These are phyloP conservation scores for Acrocalymma vagum DNA, from an alignment of 2,329 filamentous ascomycete species.

Conservation along the genomic window DNA sequence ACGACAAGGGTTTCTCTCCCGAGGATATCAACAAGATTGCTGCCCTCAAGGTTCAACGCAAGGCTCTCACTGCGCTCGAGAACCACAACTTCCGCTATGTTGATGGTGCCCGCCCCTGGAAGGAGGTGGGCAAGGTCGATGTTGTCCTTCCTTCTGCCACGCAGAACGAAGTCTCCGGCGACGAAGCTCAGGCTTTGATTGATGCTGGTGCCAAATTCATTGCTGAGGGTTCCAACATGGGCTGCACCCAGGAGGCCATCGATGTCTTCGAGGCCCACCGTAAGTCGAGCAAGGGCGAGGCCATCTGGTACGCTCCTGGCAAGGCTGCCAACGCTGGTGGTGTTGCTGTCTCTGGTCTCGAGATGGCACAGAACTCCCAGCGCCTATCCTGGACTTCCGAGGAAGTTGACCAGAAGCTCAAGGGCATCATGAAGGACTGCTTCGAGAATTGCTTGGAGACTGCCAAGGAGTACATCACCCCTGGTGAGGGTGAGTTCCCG, in stretches of 20 bases:
- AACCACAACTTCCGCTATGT: constrained; percentile 83
- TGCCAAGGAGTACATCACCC: constrained; percentile 85
- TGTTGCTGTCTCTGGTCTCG: constrained; percentile 94
- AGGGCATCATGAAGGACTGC: constrained; percentile 92
- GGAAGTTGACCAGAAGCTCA: constrained; percentile 91
- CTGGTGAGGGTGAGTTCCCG: constrained; percentile 83
- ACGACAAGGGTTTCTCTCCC: constrained; percentile 75
- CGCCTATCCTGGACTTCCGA: constrained; percentile 85
- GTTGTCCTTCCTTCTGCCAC: constrained; percentile 92
- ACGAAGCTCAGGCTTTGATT: constrained; percentile 86
- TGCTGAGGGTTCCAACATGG: constrained; percentile 99
- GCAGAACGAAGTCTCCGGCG: constrained; percentile 95
- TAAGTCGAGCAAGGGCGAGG: constrained; percentile 70
- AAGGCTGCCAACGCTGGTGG: constrained; percentile 98
- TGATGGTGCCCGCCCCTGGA: constrained; percentile 88
- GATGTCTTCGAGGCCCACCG: constrained; percentile 87
- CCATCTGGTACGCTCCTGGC: constrained; percentile 93
- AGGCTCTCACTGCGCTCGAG: constrained; percentile 79
- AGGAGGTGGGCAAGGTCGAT: constrained; percentile 87
- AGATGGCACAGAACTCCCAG: constrained; percentile 98
- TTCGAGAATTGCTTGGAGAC: constrained; percentile 91
- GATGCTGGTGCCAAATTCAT: constrained; percentile 81
- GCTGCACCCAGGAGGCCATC: constrained; percentile 94
- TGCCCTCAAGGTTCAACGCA: constrained; percentile 84
- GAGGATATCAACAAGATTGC: constrained; percentile 84